Evolutionary conservation across 2,329 filamentous ascomycete genomes (phyloP).

Genomic region (Ascochyta pisi): DNA sequence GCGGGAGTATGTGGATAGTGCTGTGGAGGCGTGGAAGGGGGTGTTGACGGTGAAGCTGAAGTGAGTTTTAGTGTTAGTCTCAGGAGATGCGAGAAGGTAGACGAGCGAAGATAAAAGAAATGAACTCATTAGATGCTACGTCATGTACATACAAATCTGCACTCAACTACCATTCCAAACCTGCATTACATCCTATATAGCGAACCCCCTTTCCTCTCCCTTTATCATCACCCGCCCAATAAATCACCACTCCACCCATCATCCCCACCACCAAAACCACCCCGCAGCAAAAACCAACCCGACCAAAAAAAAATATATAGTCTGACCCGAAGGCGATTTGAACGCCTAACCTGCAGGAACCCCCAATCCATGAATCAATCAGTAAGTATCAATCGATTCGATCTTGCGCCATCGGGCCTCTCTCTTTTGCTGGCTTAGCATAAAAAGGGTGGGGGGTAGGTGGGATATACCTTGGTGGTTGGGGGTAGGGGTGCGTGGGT

Average conservation of each 20-base stretch:
- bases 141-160: too few relatives aligned
- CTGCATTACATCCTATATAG: too few relatives aligned
- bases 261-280: not conserved
- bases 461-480: too few relatives aligned
- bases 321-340: constrained; percentile 34
- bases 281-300: too few relatives aligned
- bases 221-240: too few relatives aligned
- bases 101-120: too few relatives aligned
- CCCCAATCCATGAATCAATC: constrained; percentile 6
- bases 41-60: constrained; percentile 44
- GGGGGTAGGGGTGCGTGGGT: too few relatives aligned
- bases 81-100: too few relatives aligned
- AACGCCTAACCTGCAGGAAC: constrained; percentile 37
- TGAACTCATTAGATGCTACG: too few relatives aligned
- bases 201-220: too few relatives aligned
- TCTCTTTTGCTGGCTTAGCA: not conserved
- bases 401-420: constrained; percentile 34
- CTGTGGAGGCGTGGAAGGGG: constrained; percentile 39
- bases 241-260: not conserved
- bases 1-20: constrained; percentile 41
- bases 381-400: constrained; percentile 21
- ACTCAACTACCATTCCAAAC: too few relatives aligned
- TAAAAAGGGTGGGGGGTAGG: not conserved
- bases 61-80: constrained; percentile 17
- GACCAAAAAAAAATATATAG: not conserved